Percentiles rank a stretch among this genome's conserved stretches.
Evolutionary conservation across 768 basidiomycete species (phyloP).

Genomic region (Boletus eberwhitei): DNA sequence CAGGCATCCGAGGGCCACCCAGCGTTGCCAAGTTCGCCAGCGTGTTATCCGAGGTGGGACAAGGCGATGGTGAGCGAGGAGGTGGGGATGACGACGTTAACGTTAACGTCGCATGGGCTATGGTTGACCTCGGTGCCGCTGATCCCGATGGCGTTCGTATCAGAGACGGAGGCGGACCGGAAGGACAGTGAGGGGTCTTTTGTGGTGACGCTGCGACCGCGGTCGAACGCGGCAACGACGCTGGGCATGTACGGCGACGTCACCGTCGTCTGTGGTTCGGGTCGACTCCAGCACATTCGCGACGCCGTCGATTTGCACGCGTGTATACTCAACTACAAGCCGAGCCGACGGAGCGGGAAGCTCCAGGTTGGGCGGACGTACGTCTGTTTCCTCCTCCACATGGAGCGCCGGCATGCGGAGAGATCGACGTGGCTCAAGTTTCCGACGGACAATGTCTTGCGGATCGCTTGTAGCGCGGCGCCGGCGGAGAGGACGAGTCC

Average conservation of each 20-base stretch:
- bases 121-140: conserved; percentile 19
- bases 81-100: conserved; percentile 14
- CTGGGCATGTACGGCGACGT: conserved; percentile 12
- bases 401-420: neutral
- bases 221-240: neutral
- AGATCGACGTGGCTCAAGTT: conserved; percentile 24
- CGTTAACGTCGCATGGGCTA: conserved; percentile 13
- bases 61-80: conserved; percentile 1
- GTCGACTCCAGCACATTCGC: conserved; percentile 12
- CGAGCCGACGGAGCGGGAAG: neutral
- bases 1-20: conserved; percentile 17
- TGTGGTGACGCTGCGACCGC: conserved; percentile 12
- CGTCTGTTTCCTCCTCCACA: conserved; percentile 22
- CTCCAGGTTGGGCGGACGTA: conserved; percentile 18
- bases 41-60: conserved; percentile 24
- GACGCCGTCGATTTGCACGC: conserved; percentile 14
- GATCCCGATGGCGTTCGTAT: conserved; percentile 16
- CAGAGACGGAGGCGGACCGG: neutral
- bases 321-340: conserved; percentile 25
- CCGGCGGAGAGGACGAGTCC: neutral
- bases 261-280: conserved; percentile 14
- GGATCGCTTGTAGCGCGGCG: conserved; percentile 6
- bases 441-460: conserved; percentile 23
- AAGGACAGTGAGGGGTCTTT: neutral
- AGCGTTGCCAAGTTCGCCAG: conserved; percentile 16